Evolutionary conservation across 768 basidiomycete genomes (phyloP).

Genomic region (Termitomyces sp.): DNA sequence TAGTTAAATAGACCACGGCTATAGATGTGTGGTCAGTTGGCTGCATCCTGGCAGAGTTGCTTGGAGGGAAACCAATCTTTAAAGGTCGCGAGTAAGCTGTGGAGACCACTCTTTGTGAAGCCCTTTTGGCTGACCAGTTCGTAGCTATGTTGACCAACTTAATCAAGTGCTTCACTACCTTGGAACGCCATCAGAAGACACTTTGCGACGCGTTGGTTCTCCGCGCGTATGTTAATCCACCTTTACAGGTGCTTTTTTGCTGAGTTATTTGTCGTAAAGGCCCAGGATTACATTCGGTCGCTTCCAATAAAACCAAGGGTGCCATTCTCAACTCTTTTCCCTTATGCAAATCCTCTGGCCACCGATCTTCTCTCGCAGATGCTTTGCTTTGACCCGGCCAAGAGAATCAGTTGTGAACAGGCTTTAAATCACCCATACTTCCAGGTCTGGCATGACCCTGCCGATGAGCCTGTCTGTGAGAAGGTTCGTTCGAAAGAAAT

Average conservation of each 20-base stretch:
- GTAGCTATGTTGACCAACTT: constrained; percentile 94
- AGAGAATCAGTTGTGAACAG: constrained; percentile 93
- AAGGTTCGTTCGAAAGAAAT: constrained; percentile 36
- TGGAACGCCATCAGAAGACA: constrained; percentile 97
- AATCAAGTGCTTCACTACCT: constrained; percentile 98
- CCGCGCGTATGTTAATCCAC: constrained; percentile 60
- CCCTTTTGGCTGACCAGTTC: constrained; percentile 7
- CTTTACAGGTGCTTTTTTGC: not conserved
- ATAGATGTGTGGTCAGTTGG: constrained; percentile 98
- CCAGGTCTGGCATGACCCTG: constrained; percentile 96
- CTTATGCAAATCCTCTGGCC: constrained; percentile 88
- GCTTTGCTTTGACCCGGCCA: constrained; percentile 94
- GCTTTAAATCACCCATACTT: constrained; percentile 93
- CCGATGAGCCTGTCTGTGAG: constrained; percentile 87
- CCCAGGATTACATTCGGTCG: constrained; percentile 97
- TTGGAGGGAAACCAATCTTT: constrained; percentile 93
- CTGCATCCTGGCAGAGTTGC: constrained; percentile 88
- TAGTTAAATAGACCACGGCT: constrained; percentile 59
- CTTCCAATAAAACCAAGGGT: constrained; percentile 96
- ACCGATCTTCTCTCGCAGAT: constrained; percentile 90
- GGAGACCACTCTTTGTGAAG: not conserved
- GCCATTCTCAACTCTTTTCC: constrained; percentile 87
- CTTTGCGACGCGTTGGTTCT: constrained; percentile 91
- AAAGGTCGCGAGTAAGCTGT: constrained; percentile 89
- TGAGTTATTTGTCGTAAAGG: constrained; percentile 36